Evolutionary conservation across 441 rosid genomes (phyloP).

Genomic region (Hura crepitans): DNA sequence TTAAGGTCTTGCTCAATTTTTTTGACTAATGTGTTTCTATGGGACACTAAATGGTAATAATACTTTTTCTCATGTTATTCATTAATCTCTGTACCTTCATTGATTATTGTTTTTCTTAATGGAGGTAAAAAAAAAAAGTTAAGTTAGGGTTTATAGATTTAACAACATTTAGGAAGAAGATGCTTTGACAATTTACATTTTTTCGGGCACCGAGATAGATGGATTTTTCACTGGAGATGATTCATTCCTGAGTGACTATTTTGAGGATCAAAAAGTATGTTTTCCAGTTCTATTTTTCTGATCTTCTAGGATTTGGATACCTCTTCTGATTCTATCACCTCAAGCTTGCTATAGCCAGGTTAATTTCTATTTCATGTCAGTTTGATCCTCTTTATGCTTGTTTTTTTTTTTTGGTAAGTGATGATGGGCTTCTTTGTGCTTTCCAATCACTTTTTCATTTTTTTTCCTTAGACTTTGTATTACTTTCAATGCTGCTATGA

Average conservation of each 20-base stretch:
- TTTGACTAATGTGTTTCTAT: background rate
- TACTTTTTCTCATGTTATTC: background rate
- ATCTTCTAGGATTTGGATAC: background rate
- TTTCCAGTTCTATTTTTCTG: background rate
- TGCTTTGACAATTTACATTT: background rate
- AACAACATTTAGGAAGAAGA: background rate
- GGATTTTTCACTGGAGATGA: background rate
- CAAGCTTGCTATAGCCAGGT: background rate
- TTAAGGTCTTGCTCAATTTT: background rate
- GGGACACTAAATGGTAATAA: background rate
- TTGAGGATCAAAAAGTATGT: background rate
- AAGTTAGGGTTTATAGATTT: background rate
- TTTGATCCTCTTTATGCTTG: background rate
- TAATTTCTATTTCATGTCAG: background rate
- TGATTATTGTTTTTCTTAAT: background rate
- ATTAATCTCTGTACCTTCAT: background rate
- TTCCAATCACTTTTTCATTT: background rate
- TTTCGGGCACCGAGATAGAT: background rate
- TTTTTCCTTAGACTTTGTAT: background rate
- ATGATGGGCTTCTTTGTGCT: too few relatives aligned
- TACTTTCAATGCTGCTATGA: background rate
- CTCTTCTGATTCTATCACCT: background rate
- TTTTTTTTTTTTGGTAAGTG: too few relatives aligned
- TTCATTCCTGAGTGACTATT: background rate
- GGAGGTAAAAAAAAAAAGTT: background rate